These are phyloP conservation scores for Ophiostoma populinum DNA, from an alignment of 2,329 filamentous ascomycete genomes.

Conservation along the genomic window DNA sequence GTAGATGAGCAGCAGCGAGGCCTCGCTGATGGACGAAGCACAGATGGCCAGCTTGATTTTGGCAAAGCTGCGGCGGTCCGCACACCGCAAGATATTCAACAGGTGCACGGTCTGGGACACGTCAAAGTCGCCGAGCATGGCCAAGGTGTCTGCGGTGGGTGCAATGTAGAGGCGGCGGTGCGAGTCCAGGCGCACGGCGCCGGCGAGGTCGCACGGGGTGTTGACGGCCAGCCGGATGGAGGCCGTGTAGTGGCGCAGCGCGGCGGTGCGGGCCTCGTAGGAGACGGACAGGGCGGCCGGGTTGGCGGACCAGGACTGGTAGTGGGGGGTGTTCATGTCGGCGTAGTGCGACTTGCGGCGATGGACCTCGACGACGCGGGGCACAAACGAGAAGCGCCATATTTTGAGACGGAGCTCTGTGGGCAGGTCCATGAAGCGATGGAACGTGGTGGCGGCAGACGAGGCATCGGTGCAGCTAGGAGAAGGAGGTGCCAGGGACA, in stretches of 20 bases:
- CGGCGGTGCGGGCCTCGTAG: slow-evolving; percentile 17
- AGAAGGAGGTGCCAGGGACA: neutral
- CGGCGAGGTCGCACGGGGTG: slow-evolving; percentile 9
- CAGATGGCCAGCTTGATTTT: slow-evolving; percentile 3
- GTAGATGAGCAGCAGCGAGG: slow-evolving; percentile 6
- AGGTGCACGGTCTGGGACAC: slow-evolving; percentile 8
- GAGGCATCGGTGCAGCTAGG: neutral
- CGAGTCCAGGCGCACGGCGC: slow-evolving; percentile 9
- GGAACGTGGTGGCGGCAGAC: slow-evolving; percentile 11
- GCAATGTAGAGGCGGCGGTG: slow-evolving; percentile 17
- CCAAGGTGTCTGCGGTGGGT: slow-evolving; percentile 17
- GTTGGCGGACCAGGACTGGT: slow-evolving; percentile 18
- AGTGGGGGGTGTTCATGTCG: slow-evolving; percentile 12
- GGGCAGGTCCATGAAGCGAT: slow-evolving; percentile 17
- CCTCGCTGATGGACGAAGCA: slow-evolving; percentile 5
- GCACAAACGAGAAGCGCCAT: slow-evolving; percentile 18
- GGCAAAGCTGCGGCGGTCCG: neutral
- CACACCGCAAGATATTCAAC: neutral
- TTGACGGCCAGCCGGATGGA: slow-evolving; percentile 14
- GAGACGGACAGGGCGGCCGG: slow-evolving; percentile 18
- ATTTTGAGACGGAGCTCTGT: slow-evolving; percentile 20
- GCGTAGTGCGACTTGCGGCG: slow-evolving; percentile 17
- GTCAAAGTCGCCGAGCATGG: slow-evolving; percentile 17
- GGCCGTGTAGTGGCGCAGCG: slow-evolving; percentile 17
- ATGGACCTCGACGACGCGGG: slow-evolving; percentile 20